phyloP scores from a whole-genome alignment of 2,329 filamentous ascomycete genomes.

The Fusarium sp. region DNA sequence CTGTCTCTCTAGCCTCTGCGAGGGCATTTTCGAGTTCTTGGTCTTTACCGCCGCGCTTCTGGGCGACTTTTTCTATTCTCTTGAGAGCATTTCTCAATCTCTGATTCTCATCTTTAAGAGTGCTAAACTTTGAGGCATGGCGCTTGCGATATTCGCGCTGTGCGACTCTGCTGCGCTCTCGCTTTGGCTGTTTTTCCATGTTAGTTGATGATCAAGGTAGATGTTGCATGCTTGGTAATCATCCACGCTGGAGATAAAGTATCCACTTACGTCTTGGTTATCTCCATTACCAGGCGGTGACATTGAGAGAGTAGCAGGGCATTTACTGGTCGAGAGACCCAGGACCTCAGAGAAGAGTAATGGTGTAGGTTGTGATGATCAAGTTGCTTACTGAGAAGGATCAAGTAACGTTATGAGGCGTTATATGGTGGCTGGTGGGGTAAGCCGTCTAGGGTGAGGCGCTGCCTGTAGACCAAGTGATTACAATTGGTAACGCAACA shows the following conservation, averaged over 20 bases:
- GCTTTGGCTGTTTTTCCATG: conserved; percentile 40
- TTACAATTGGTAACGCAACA: conserved; percentile 20
- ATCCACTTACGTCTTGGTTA: conserved; percentile 33
- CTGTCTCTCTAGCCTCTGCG: conserved; percentile 28
- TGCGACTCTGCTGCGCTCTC: conserved; percentile 46
- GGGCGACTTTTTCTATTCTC: conserved; percentile 35
- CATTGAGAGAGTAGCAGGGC: conserved; percentile 17
- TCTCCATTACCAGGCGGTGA: conserved; percentile 31
- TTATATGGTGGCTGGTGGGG: conserved; percentile 24
- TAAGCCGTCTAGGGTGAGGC: conserved; percentile 5
- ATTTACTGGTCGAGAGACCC: background rate
- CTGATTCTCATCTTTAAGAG: conserved; percentile 46
- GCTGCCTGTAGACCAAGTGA: background rate
- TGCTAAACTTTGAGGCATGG: conserved; percentile 45
- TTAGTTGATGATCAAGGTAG: background rate
- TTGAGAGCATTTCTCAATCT: conserved; percentile 43
- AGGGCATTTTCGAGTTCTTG: conserved; percentile 35
- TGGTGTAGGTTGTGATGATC: conserved; percentile 16
- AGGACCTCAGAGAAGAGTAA: background rate
- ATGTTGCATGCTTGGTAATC: conserved; percentile 33
- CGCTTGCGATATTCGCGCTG: conserved; percentile 49
- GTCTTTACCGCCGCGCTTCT: conserved; percentile 15
- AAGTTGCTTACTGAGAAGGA: conserved; percentile 22
- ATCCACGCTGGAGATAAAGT: background rate
- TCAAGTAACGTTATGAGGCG: conserved; percentile 33